phyloP scores from a whole-genome alignment of 139 green algal genomes.

The Chlorella vulgaris region DNA sequence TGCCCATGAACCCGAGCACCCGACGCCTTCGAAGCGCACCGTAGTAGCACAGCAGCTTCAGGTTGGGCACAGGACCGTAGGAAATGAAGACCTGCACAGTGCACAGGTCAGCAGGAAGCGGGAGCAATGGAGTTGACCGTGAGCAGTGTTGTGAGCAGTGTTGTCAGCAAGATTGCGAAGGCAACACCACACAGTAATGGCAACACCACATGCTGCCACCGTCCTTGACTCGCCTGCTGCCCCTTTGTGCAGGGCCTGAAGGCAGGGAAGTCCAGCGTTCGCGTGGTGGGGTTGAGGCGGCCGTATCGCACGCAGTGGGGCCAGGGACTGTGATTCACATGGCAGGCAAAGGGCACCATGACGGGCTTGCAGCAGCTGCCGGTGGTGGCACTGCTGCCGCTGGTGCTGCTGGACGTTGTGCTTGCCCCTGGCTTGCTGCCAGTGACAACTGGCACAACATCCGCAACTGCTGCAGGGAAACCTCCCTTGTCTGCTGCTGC shows the following conservation, averaged over 20 bases:
- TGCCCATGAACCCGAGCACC: too few species aligned
- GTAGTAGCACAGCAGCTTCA: slow-evolving; percentile 81
- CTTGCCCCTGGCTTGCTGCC: background rate
- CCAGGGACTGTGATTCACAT: slow-evolving; percentile 76
- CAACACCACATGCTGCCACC: background rate
- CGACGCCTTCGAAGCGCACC: too few species aligned
- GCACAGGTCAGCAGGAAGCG: background rate
- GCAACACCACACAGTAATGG: too few species aligned
- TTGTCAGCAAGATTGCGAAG: too few species aligned
- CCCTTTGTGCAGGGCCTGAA: slow-evolving; percentile 59
- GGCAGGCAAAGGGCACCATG: slow-evolving; percentile 68
- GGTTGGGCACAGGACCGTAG: slow-evolving; percentile 75
- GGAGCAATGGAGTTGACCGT: background rate
- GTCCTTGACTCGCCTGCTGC: slow-evolving; percentile 19
- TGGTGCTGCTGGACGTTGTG: background rate
- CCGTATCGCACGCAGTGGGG: slow-evolving; percentile 77
- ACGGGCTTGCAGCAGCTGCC: slow-evolving; percentile 43
- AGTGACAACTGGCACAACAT: background rate
- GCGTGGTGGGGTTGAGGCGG: slow-evolving; percentile 43
- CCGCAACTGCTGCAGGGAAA: background rate
- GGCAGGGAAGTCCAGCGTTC: slow-evolving; percentile 47
- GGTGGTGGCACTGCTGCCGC: background rate
- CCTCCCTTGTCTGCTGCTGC: background rate
- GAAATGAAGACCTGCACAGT: slow-evolving; percentile 62
- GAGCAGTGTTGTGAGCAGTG: too few species aligned